Base-by-base conservation (phyloP, 768 basidiomycete species). In the Russula emetica region DNA sequence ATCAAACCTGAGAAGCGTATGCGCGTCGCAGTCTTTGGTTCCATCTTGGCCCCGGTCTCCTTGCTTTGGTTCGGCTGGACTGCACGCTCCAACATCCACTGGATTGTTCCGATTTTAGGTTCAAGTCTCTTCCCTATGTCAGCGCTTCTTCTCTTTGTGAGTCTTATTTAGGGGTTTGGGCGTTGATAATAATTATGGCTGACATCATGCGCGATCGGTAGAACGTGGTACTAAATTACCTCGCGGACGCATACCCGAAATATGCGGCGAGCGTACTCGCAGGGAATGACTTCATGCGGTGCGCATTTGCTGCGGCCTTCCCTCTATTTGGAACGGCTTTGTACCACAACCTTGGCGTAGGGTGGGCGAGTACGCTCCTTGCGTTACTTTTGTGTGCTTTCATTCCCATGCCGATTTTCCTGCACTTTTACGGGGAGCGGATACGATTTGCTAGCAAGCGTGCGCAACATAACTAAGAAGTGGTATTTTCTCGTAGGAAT, bases 21-120 rank as follows among this genome's bases (percentile, higher is more conserved):
- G 61, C 72, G 72, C 11, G 55, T 72, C 32, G 75, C 74, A 13
- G 70, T 77, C 38, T 45, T 76, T 32, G 75, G 70, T 20, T 71
- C 70, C 38, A 57, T 74, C 36, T 69, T 75, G 56, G 69, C 74
- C 24, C 76, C 75, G 0, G 65, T 68, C 28, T 72, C 70, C 22
- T 60, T 77, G 56, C 70, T 78, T 60, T 71, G 72, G 64, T 77
- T 77, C 63, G 75, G 75, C 49, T 74, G 73, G 68, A 67, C 73
- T 8, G 64, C 71, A n/a, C 68, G 65, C 1, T 28, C 71, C 9
- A 69, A 61, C 58, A 58, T 77, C 2, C 75, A 73, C 42, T 76
- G 76, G 76, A 76, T 77, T 38, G 71, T 71, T 9, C 74, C 76
- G 22, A 64, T 74, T 51, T 67, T 76, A 42, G 75, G 72, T 11